phyloP scores from a whole-genome alignment of 805 yeast genomes.

The Teunomyces atbi region DNA sequence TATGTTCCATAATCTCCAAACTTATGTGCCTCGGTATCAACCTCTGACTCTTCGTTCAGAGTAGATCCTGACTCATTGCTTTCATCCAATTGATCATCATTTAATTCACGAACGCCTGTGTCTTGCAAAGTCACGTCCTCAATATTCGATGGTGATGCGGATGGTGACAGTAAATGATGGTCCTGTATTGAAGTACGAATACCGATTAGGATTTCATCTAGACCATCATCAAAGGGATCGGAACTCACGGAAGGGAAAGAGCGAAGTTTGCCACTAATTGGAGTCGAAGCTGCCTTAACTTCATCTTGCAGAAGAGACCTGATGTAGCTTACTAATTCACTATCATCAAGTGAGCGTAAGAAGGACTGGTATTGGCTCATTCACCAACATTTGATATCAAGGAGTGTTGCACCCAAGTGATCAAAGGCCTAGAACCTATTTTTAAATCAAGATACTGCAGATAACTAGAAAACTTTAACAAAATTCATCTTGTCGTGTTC shows the following conservation, averaged over 20 bases:
- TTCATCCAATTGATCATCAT: slow-evolving; percentile 15
- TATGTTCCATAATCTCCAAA: slow-evolving; percentile 73
- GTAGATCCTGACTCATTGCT: slow-evolving; percentile 13
- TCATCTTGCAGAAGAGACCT: slow-evolving; percentile 3
- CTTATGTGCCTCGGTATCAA: slow-evolving; percentile 35
- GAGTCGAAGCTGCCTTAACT: slow-evolving; percentile 8
- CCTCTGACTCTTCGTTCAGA: not conserved
- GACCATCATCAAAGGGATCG: slow-evolving; percentile 26
- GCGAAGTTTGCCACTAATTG: not conserved
- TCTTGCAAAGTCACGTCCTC: not conserved
- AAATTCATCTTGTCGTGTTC: not conserved
- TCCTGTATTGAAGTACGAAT: not conserved
- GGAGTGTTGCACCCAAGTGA: not conserved
- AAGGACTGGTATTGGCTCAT: slow-evolving; percentile 10
- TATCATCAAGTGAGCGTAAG: slow-evolving; percentile 20
- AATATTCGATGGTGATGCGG: not conserved
- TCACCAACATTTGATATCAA: slow-evolving; percentile 6
- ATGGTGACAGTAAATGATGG: not conserved
- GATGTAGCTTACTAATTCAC: slow-evolving; percentile 12
- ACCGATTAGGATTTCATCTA: slow-evolving; percentile 19
- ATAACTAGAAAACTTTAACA: not conserved
- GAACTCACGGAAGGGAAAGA: slow-evolving; percentile 14
- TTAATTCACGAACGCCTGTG: not conserved
- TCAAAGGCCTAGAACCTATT: not conserved
- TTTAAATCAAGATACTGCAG: not conserved